Evolutionary conservation across 345 rosid species (phyloP).

Genomic region (Acer campestre): DNA sequence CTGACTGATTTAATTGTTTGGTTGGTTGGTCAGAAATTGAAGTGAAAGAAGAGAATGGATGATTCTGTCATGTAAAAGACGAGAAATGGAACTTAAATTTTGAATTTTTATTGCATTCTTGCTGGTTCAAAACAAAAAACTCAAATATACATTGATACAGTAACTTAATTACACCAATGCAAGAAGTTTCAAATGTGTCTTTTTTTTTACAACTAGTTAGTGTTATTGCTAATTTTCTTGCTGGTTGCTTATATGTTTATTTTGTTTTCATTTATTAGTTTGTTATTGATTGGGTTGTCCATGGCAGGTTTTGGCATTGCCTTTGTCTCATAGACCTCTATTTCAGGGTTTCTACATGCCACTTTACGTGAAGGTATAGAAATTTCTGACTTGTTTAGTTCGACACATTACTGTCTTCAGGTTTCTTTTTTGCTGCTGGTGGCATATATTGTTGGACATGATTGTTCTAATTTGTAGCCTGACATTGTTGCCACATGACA

Average conservation of each 20-base stretch:
- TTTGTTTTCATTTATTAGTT: constrained; percentile 7
- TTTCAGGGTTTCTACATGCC: constrained; percentile 99
- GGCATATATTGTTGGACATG: neutral
- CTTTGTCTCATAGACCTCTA: constrained; percentile 88
- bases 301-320: constrained; percentile 85
- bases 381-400: neutral
- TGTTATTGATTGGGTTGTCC: constrained; percentile 18
- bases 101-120: neutral
- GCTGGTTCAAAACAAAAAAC: neutral
- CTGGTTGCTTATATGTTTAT: neutral
- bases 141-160: neutral
- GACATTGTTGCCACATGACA: neutral
- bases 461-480: neutral
- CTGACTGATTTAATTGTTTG: too few species aligned
- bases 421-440: neutral
- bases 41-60: neutral
- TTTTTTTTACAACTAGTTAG: neutral
- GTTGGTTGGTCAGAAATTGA: too few species aligned
- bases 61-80: neutral
- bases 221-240: neutral
- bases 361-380: constrained; percentile 85
- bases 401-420: neutral
- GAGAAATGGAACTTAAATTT: neutral
- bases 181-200: neutral
- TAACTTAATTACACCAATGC: neutral